These are phyloP conservation scores for Picochlorum sp. DNA, from an alignment of 139 green algal species.

Conservation along the genomic window DNA sequence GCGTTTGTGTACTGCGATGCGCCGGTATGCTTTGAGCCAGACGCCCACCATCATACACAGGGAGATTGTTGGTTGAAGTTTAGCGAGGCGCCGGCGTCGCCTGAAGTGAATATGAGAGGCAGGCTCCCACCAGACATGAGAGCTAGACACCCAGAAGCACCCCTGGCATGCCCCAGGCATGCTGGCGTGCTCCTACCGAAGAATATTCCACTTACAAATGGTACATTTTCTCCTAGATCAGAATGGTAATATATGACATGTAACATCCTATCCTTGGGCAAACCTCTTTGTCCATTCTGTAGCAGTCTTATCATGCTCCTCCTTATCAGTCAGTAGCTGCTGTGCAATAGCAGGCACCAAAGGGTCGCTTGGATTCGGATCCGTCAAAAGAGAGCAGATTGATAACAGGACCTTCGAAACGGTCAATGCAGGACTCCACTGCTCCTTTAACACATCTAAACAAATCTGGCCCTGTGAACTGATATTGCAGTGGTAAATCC, in stretches of 20 bases:
- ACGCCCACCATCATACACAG: constrained; percentile 67
- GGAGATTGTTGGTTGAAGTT: constrained; percentile 88
- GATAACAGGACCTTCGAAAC: constrained; percentile 82
- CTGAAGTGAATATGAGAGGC: constrained; percentile 63
- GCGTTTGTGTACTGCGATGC: constrained; percentile 65
- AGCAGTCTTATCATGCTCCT: constrained; percentile 80
- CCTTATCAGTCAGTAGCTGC: constrained; percentile 68
- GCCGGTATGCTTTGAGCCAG: constrained; percentile 73
- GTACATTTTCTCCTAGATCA: constrained; percentile 45
- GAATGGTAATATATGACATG: not conserved
- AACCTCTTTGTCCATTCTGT: constrained; percentile 87
- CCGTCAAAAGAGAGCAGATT: constrained; percentile 87
- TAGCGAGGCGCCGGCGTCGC: constrained; percentile 38
- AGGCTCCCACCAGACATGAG: constrained; percentile 17
- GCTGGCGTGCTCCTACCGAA: constrained; percentile 53
- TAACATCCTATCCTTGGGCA: constrained; percentile 46
- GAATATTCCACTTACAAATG: constrained; percentile 45
- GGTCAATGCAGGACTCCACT: constrained; percentile 86
- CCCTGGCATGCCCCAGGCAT: constrained; percentile 47
- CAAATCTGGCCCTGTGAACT: constrained; percentile 80
- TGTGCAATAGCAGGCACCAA: constrained; percentile 87
- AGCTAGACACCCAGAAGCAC: constrained; percentile 32
- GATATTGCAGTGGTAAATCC: constrained; percentile 95
- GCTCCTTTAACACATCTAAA: constrained; percentile 86
- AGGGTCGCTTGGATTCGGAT: constrained; percentile 90